Conservation (phyloP, 1,284 basidiomycete species). For the Wolfiporia cocos region DNA sequence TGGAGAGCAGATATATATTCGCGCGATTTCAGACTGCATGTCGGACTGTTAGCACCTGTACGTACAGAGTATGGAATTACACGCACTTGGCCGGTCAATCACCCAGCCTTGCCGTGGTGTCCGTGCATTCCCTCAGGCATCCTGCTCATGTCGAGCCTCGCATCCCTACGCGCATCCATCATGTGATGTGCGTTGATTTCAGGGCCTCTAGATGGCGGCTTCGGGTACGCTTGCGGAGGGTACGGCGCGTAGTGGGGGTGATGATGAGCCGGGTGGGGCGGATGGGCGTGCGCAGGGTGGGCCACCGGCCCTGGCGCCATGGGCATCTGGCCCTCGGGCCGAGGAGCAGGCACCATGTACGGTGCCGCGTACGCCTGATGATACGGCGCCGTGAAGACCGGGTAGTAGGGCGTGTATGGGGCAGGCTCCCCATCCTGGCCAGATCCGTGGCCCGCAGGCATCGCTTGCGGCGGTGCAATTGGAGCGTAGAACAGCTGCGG, state of each 20-base stretch:
- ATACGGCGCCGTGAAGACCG: slow-evolving; percentile 43
- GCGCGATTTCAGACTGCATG: no score
- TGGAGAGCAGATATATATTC: slow-evolving; percentile 7
- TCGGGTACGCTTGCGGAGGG: slow-evolving; percentile 17
- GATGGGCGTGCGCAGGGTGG: no score
- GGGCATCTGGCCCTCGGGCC: slow-evolving; percentile 35
- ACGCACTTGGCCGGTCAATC: no score
- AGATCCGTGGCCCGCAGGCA: slow-evolving; percentile 21
- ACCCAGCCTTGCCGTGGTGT: slow-evolving; percentile 15
- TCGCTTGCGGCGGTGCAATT: slow-evolving; percentile 31
- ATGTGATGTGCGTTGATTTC: slow-evolving; percentile 12
- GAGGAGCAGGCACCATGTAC: slow-evolving; percentile 40
- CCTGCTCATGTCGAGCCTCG: slow-evolving; percentile 15
- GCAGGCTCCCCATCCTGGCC: slow-evolving; percentile 41
- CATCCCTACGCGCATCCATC: slow-evolving; percentile 17
- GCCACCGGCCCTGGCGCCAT: no score
- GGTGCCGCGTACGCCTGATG: slow-evolving; percentile 39
- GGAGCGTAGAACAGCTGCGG: slow-evolving; percentile 39
- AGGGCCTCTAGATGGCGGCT: slow-evolving; percentile 16
- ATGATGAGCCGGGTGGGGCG: slow-evolving; percentile 2
- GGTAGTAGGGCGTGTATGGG: slow-evolving; percentile 39
- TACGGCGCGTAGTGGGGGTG: slow-evolving; percentile 29
- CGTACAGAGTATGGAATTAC: no score
- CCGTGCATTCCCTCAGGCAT: slow-evolving; percentile 16
- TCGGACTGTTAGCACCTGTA: no score